Conservation (phyloP, 1,139 yeast genomes). For the Pneumocystis oryctolagi region DNA sequence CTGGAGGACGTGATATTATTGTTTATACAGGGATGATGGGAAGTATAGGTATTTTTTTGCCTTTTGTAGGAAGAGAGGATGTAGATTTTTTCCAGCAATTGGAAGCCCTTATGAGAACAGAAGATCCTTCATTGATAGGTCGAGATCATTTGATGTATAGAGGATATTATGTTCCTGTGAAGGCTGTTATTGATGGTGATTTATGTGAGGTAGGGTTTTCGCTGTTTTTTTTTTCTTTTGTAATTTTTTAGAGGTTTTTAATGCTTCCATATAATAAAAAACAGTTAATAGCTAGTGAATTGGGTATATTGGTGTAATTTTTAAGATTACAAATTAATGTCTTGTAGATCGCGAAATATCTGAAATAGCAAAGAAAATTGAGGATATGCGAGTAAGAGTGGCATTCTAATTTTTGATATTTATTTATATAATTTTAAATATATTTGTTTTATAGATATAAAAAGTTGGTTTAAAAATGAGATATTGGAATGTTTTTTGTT, state of each 20-base stretch:
- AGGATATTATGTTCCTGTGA: slow-evolving; percentile 65
- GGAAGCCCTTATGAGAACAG: slow-evolving; percentile 35
- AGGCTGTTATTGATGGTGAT: slow-evolving; percentile 77
- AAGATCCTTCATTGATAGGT: slow-evolving; percentile 37
- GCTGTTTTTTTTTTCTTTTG: neutral
- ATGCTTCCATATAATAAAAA: slow-evolving; percentile 30
- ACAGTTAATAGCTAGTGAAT: slow-evolving; percentile 34
- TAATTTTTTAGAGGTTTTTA: slow-evolving; percentile 24
- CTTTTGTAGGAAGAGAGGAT: slow-evolving; percentile 51
- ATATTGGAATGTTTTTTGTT: neutral
- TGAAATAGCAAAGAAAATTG: slow-evolving; percentile 46
- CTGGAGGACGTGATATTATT: slow-evolving; percentile 53
- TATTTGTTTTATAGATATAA: neutral
- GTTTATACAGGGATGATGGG: slow-evolving; percentile 72
- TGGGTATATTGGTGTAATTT: neutral
- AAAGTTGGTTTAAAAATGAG: neutral
- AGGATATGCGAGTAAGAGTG: slow-evolving; percentile 16
- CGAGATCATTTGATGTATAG: slow-evolving; percentile 56
- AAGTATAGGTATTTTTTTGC: slow-evolving; percentile 56
- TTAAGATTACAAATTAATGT: neutral
- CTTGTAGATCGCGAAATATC: slow-evolving; percentile 38
- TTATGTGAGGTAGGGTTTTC: slow-evolving; percentile 36
- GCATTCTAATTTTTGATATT: slow-evolving; percentile 4
- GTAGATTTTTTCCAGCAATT: slow-evolving; percentile 42
- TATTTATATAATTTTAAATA: neutral